Evolutionary conservation across 106 monocot species (phyloP).

Genomic region (Dendrobium nobile): DNA sequence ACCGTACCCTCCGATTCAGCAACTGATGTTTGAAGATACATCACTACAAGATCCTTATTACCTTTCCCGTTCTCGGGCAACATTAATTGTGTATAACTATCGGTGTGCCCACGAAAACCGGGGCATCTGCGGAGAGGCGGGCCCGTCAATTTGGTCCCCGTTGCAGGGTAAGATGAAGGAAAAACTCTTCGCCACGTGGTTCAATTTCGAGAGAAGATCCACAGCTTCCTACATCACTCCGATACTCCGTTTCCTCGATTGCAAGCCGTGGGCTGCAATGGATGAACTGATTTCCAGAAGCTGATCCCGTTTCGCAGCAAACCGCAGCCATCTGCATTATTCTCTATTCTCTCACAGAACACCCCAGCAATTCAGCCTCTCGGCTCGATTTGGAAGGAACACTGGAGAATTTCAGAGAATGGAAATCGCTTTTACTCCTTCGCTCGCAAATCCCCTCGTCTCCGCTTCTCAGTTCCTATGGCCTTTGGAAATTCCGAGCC

Average conservation of each 20-base stretch:
- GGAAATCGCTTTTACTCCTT: background rate
- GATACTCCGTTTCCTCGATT: constrained; percentile 16
- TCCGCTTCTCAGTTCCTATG: background rate
- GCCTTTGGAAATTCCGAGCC: background rate
- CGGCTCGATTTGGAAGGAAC: background rate
- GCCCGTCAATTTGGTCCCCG: background rate
- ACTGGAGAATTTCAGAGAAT: background rate
- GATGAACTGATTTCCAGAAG: constrained; percentile 24
- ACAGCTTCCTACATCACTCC: constrained; percentile 34
- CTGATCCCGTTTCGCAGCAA: constrained; percentile 32
- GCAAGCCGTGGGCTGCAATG: constrained; percentile 1
- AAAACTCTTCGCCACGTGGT: constrained; percentile 62
- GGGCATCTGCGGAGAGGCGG: constrained; percentile 48
- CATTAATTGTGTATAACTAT: constrained; percentile 13
- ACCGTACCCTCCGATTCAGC: background rate
- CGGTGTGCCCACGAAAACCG: constrained; percentile 49
- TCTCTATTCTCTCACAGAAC: background rate
- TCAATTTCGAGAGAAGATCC: constrained; percentile 52
- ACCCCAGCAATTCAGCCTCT: background rate
- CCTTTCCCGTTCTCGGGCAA: constrained; percentile 7
- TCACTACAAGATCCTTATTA: constrained; percentile 36
- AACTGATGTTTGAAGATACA: constrained; percentile 3
- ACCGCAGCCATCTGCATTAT: constrained; percentile 35
- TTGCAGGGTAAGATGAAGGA: constrained; percentile 25
- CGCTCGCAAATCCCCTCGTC: background rate